Percentiles rank a stretch among this genome's conserved stretches.
These are phyloP conservation scores for Plasmodium ovale DNA, from an alignment of 169 alveolate genomes.

Conservation along the genomic window DNA sequence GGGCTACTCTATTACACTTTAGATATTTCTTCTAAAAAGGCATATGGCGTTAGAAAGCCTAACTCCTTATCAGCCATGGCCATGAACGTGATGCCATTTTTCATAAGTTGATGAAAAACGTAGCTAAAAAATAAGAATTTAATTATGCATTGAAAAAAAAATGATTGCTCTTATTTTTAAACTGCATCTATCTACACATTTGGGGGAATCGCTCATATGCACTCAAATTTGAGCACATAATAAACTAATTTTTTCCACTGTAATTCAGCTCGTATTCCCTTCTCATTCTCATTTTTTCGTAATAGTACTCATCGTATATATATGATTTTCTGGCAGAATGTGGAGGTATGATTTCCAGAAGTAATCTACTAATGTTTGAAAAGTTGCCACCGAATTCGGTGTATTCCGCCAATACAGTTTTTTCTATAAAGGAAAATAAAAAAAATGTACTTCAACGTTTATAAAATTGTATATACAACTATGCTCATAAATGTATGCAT, in stretches of 20 bases:
- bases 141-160: neutral
- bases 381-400: slow-evolving; percentile 75
- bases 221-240: neutral
- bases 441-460: neutral
- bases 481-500: slow-evolving; percentile 1
- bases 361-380: slow-evolving; percentile 69
- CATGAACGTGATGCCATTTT: slow-evolving; percentile 75
- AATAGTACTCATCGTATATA: slow-evolving; percentile 64
- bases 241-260: neutral
- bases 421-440: slow-evolving; percentile 23
- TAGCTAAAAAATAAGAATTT: slow-evolving; percentile 23
- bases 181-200: neutral
- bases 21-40: slow-evolving; percentile 73
- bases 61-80: slow-evolving; percentile 73
- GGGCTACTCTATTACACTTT: slow-evolving; percentile 18
- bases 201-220: neutral
- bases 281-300: neutral
- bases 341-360: slow-evolving; percentile 73
- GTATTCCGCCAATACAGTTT: slow-evolving; percentile 71
- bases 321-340: slow-evolving; percentile 72
- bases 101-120: slow-evolving; percentile 73
- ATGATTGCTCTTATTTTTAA: neutral
- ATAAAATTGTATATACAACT: neutral
- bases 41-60: slow-evolving; percentile 69
- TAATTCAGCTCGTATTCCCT: neutral